Evolutionary conservation across 1,284 basidiomycete species (phyloP).

Genomic region (Cryptococcus depauperatus): DNA sequence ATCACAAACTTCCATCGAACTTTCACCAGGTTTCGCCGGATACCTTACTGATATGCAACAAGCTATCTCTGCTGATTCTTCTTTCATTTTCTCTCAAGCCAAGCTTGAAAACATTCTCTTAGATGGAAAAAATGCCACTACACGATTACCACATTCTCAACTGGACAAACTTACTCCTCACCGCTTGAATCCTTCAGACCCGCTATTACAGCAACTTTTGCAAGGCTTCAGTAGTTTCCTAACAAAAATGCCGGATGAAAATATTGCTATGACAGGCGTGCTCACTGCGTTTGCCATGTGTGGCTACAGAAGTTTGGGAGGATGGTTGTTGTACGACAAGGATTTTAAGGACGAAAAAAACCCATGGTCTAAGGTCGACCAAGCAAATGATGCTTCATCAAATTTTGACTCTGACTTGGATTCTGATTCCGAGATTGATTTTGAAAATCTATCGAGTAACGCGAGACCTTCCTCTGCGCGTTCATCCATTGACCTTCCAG

Average conservation of each 20-base stretch:
- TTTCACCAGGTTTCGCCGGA: slow-evolving; percentile 69
- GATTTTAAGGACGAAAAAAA: slow-evolving; percentile 16
- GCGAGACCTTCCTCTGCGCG: background rate
- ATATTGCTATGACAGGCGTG: slow-evolving; percentile 77
- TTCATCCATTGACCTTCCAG: slow-evolving; percentile 46
- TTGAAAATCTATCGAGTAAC: background rate
- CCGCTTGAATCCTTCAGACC: slow-evolving; percentile 67
- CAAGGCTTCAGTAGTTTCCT: slow-evolving; percentile 70
- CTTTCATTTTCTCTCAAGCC: slow-evolving; percentile 20
- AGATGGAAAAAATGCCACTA: too few species aligned
- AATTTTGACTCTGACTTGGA: slow-evolving; percentile 7
- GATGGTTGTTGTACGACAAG: slow-evolving; percentile 57
- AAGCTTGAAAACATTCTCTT: too few species aligned
- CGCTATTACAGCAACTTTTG: slow-evolving; percentile 63
- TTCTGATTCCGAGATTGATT: slow-evolving; percentile 2
- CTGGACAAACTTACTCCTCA: slow-evolving; percentile 45
- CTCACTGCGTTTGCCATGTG: slow-evolving; percentile 70
- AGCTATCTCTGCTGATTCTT: slow-evolving; percentile 23
- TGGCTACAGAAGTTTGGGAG: slow-evolving; percentile 73
- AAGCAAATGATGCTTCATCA: slow-evolving; percentile 11
- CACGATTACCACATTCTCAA: too few species aligned
- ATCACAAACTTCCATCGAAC: slow-evolving; percentile 54
- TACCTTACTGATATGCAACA: slow-evolving; percentile 35
- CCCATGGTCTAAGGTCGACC: slow-evolving; percentile 12
- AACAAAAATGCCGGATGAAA: slow-evolving; percentile 72